Evolutionary conservation across 371 early-diverging fungal species (phyloP), one percentile per base, ranked within the genome.

Genomic region (Modicella reniformis): DNA sequence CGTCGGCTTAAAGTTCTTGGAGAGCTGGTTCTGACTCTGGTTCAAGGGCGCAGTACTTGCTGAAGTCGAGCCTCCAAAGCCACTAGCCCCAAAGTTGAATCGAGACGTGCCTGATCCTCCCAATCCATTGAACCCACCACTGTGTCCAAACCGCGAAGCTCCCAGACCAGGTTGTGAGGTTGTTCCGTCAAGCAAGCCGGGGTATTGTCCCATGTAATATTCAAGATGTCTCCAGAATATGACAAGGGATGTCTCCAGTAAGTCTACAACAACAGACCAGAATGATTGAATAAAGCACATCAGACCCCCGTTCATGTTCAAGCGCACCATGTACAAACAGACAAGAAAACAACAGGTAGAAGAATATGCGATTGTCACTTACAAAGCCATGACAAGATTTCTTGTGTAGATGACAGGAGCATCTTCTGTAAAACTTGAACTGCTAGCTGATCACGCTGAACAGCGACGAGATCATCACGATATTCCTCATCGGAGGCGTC

Each of bases 191-290:
- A 70, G 29, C 23, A 67, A 47, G 12, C 69, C 76, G 23, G 67
- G 67, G 56, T 77, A 77, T 37, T 72, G 72, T 10, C 70, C 69
- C 33, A 85, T 37, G 59, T 84, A 85, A 33, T 80, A 83, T n/a
- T 79, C 74, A 30, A 85, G 74, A 64, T 84, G 84, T 50, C 87
- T 80, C 87, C 87, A 89, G 33, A 84, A 63, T 59, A 89, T 70
- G 21, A 85, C 74, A 47, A 89, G 67, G 1, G 79, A 70, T 25
- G 82, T 80, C 63, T 87, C 89, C 47, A 85, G 66, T 34, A 85
- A 59, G 65, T 82, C 87, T 86, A 67, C 17, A 37, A 8, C 8
- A 37, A 37, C 13, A 13, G 13, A 8, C 37, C 37, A 13, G 8
- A 37, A 37, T 13, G n/a, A n/a, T n/a, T n/a, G n/a, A n/a, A n/a